Conservation (phyloP, 371 early-diverging fungal genomes). For the Syncephalastrum racemosum region DNA sequence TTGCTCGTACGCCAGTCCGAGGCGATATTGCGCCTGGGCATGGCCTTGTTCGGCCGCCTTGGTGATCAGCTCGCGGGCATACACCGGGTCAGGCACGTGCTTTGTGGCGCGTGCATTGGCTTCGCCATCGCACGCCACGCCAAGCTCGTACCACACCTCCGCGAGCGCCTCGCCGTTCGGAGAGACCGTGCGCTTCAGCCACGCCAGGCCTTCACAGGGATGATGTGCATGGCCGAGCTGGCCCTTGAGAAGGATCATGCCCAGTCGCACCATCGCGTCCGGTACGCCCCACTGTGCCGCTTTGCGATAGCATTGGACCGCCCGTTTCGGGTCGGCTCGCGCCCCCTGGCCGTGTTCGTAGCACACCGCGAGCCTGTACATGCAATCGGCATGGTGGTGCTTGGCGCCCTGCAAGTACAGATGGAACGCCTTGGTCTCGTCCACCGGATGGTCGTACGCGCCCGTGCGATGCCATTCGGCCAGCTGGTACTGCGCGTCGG, state of each 20-base stretch:
- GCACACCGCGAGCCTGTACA: constrained; percentile 89
- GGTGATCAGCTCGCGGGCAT: constrained; percentile 85
- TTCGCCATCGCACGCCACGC: constrained; percentile 69
- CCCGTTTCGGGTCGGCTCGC: constrained; percentile 68
- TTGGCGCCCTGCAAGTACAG: constrained; percentile 87
- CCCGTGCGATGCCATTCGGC: constrained; percentile 82
- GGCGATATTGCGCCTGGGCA: constrained; percentile 86
- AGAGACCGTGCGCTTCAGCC: constrained; percentile 86
- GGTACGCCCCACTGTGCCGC: constrained; percentile 43
- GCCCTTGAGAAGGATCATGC: constrained; percentile 79
- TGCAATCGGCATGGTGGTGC: constrained; percentile 81
- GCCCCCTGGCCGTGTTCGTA: constrained; percentile 89
- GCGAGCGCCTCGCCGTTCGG: constrained; percentile 74
- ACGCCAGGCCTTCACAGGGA: constrained; percentile 84
- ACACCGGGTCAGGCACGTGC: constrained; percentile 78
- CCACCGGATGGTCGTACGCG: constrained; percentile 63
- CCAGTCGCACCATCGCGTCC: constrained; percentile 90
- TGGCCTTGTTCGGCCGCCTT: constrained; percentile 92
- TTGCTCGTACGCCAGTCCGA: constrained; percentile 93
- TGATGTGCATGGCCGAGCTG: constrained; percentile 63
- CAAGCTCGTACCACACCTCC: constrained; percentile 88
- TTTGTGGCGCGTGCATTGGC: constrained; percentile 46
- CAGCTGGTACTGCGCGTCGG: constrained; percentile 87
- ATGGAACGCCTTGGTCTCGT: constrained; percentile 83
- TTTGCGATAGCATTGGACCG: constrained; percentile 58